Evolutionary conservation across 2,329 filamentous ascomycete genomes (phyloP), one percentile per base, ranked within the genome.

Genomic region (Penicillium paneum): DNA sequence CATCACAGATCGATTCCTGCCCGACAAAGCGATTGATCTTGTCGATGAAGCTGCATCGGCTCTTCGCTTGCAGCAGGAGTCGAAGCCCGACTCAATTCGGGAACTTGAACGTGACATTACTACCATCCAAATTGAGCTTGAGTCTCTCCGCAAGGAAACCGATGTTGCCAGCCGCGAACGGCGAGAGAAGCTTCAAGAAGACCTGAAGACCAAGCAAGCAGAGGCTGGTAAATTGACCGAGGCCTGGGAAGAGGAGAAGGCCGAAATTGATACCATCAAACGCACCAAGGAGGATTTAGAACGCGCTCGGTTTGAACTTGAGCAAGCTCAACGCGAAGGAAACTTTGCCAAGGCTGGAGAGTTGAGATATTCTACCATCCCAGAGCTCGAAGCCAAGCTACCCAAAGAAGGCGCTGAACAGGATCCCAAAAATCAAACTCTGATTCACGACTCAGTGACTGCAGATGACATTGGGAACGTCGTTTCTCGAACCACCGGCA

Each of bases 41-140:
- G 94, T 99, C 72, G 94, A 97, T 61, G 94, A 97, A 75, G 94
- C 94, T 10, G 92, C 93, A 1, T 95, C 90, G 56, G 91, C 91
- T 21, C 78, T 97, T 10, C 86, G 95, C 41, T 76, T 97, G 31
- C 93, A 97, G 68, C 94, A 97, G 73, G 94, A 99, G 73, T 96
- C 91, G 64, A 97, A 97, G 65, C 94, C 94, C 0, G 94, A 97
- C 64, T 86, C 93, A 8, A 97, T 99, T 32, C 90, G 95, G 76
- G 85, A 88, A 47, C 83, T 97, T 1, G 93, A 97, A 66, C 89
- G 95, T 58, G 90, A 92, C 67, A 96, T 97, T 56, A 95, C 97
- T 84, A 97, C 93, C 0, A 91, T 97, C 13, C 93, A 97, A 69
- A 97, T 99, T 59, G 93, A 99, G 71, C 81, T 97, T 0, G 94